A percentile compares a stretch with the other conserved stretches of the same genome.
Conservation (phyloP, 441 rosid species). For the Hura crepitans region DNA sequence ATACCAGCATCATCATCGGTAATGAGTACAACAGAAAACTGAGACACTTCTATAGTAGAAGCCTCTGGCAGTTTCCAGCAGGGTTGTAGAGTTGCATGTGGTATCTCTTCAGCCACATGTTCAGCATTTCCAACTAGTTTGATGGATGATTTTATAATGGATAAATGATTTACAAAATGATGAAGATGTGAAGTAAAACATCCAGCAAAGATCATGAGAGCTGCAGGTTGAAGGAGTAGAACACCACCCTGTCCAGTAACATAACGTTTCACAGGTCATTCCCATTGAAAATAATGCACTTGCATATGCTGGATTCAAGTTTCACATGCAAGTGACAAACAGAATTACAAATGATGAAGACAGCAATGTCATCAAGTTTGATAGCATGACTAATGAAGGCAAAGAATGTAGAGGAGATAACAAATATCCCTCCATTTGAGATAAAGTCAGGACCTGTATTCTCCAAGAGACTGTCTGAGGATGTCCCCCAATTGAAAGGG, state of each 20-base stretch:
- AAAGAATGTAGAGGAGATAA: slow-evolving; percentile 16
- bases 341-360: not conserved
- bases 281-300: slow-evolving; percentile 18
- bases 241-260: slow-evolving; percentile 71
- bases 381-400: slow-evolving; percentile 16
- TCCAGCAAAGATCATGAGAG: slow-evolving; percentile 43
- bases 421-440: slow-evolving; percentile 15
- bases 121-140: slow-evolving; percentile 37
- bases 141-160: slow-evolving; percentile 33
- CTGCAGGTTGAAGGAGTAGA: slow-evolving; percentile 57
- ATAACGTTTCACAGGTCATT: slow-evolving; percentile 29
- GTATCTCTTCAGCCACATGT: slow-evolving; percentile 31
- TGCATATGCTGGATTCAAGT: slow-evolving; percentile 8
- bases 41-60: slow-evolving; percentile 44
- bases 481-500: slow-evolving; percentile 54
- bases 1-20: slow-evolving; percentile 62
- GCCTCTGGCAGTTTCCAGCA: slow-evolving; percentile 42
- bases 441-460: slow-evolving; percentile 54
- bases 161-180: slow-evolving; percentile 32
- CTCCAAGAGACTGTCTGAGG: slow-evolving; percentile 51
- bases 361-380: not conserved
- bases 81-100: slow-evolving; percentile 29
- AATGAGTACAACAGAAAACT: slow-evolving; percentile 55
- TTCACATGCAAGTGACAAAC: slow-evolving; percentile 11
- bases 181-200: slow-evolving; percentile 44